Base-by-base conservation (phyloP, 176 grass and related monocot species). In the Carex scoparia region DNA sequence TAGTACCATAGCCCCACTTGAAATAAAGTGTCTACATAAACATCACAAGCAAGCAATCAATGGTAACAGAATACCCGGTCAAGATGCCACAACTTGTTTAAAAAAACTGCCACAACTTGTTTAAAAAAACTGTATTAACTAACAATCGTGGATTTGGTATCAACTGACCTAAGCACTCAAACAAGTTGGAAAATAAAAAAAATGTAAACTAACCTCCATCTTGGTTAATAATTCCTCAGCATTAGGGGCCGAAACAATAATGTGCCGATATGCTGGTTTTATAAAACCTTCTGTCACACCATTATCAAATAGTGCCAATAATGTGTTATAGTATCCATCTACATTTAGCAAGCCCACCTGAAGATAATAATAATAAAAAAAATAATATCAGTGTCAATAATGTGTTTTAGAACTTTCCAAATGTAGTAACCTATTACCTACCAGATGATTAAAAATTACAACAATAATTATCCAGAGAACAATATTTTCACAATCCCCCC, bases 341-440 rank as follows among this genome's bases (percentile, higher is more conserved):
- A 99, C 90, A 81, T 99, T 99, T 82, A 99, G 84, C 78, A 99
- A 75, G 9, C 95, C 95, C 54, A 98, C 91, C 95, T 98, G 86
- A 79, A 64, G 12, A 46, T 86, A 62, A 64, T 10, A 71, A 9
- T 86, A 67, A 64, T 10, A 61, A 9, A 85, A 83, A 83, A 32
- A 79, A 84, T 65, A 63, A 35, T n/a, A 79, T 87, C 59, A 91
- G 53, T 48, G 37, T 0, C 16, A 49, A 32, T 10, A 16, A 80
- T 85, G 35, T 86, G 19, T 76, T 83, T 32, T 33, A 9, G 73
- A 54, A 8, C 51, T 28, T 56, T 78, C 73, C 28, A 57, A 4
- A 57, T 32, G 15, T 15, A 78, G 27, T 78, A 33, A 33, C 27
- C 4, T 56, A 32, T 78, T 16, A 33, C 11, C 4, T 56, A 32